These are phyloP conservation scores for Psilocybe azurescens DNA, from an alignment of 768 basidiomycete genomes.

Conservation along the genomic window DNA sequence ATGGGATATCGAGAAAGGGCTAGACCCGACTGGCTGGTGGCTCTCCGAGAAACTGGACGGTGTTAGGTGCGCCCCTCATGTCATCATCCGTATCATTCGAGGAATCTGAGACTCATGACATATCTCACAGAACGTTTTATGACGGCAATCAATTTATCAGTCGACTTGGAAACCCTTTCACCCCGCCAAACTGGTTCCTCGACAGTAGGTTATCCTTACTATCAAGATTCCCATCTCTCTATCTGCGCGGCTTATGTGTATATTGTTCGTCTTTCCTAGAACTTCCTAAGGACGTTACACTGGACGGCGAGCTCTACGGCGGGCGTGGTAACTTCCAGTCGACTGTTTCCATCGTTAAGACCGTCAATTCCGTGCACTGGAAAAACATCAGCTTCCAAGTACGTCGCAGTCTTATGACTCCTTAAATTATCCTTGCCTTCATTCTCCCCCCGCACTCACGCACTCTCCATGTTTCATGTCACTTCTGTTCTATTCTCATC, in stretches of 20 bases:
- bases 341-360: slow-evolving; percentile 65
- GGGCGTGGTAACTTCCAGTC: slow-evolving; percentile 62
- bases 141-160: slow-evolving; percentile 58
- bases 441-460: background rate
- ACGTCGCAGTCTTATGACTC: slow-evolving; percentile 8
- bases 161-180: slow-evolving; percentile 63
- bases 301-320: slow-evolving; percentile 65
- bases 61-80: slow-evolving; percentile 50
- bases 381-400: slow-evolving; percentile 59
- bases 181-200: slow-evolving; percentile 61
- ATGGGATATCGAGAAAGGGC: slow-evolving; percentile 58
- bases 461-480: background rate
- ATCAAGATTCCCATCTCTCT: background rate
- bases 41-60: slow-evolving; percentile 68
- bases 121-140: slow-evolving; percentile 50
- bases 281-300: slow-evolving; percentile 57
- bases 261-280: slow-evolving; percentile 33
- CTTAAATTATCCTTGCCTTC: background rate
- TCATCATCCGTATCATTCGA: background rate
- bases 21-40: slow-evolving; percentile 65
- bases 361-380: slow-evolving; percentile 62
- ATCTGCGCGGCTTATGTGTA: background rate
- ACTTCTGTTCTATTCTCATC: background rate
- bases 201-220: slow-evolving; percentile 45
- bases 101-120: background rate